Conservation (phyloP, 192 early-diverging fungal genomes). For the Powellomyces hirtus region DNA sequence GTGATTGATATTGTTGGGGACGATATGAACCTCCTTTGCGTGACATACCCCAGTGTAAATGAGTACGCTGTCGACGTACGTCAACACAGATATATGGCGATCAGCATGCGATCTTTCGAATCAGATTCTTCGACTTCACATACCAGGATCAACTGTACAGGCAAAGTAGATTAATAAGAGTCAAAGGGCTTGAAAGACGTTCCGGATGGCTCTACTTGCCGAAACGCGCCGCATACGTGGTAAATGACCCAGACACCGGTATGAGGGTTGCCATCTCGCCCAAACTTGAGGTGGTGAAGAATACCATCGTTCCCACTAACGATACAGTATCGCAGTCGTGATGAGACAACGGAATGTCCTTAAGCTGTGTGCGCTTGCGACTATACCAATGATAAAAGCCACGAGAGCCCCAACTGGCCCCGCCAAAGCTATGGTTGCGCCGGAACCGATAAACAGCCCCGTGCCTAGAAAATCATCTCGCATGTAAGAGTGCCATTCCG, state of each 20-base stretch:
- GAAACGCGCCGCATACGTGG: slow-evolving; percentile 57
- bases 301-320: slow-evolving; percentile 58
- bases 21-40: background rate
- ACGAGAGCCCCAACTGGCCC: slow-evolving; percentile 78
- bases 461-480: slow-evolving; percentile 41
- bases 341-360: background rate
- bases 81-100: background rate
- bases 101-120: background rate
- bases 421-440: slow-evolving; percentile 66
- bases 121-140: background rate
- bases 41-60: slow-evolving; percentile 50
- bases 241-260: slow-evolving; percentile 67
- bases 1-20: background rate
- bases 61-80: slow-evolving; percentile 27
- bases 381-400: slow-evolving; percentile 55
- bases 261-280: slow-evolving; percentile 86
- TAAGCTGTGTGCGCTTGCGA: background rate
- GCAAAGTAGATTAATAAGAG: background rate
- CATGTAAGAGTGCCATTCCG: background rate
- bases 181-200: background rate
- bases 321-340: background rate
- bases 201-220: background rate
- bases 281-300: slow-evolving; percentile 66
- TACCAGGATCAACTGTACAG: slow-evolving; percentile 61
- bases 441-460: slow-evolving; percentile 51